These are phyloP conservation scores for Claviceps sp. DNA, from an alignment of 2,329 filamentous ascomycete genomes.

Conservation along the genomic window DNA sequence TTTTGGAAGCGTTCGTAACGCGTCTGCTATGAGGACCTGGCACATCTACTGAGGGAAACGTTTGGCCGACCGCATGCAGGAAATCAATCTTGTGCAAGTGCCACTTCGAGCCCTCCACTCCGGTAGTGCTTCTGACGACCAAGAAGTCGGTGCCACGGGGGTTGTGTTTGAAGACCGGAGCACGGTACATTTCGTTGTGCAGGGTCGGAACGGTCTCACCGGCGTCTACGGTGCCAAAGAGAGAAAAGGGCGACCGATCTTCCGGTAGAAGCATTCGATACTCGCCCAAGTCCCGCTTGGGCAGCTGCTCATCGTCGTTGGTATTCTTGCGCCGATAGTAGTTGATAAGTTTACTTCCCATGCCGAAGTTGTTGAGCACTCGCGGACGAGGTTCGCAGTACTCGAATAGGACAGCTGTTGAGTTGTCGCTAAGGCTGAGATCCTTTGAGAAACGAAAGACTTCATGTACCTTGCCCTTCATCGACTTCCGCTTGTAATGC, in stretches of 20 bases:
- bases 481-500: constrained; percentile 65
- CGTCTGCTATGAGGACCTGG: constrained; percentile 88
- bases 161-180: constrained; percentile 81
- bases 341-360: constrained; percentile 93
- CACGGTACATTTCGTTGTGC: constrained; percentile 90
- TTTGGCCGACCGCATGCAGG: constrained; percentile 80
- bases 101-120: constrained; percentile 63
- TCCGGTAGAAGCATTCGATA: constrained; percentile 78
- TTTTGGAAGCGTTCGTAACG: constrained; percentile 94
- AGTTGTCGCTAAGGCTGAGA: constrained; percentile 78
- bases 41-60: constrained; percentile 83
- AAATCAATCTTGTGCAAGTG: constrained; percentile 84
- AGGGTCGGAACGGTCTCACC: constrained; percentile 84
- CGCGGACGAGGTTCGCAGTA: constrained; percentile 91
- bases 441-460: constrained; percentile 72
- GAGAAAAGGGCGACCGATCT: constrained; percentile 89
- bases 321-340: constrained; percentile 78
- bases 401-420: constrained; percentile 75
- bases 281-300: constrained; percentile 78
- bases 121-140: constrained; percentile 69
- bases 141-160: constrained; percentile 73
- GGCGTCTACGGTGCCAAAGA: constrained; percentile 85
- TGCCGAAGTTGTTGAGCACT: constrained; percentile 90
- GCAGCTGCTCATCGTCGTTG: constrained; percentile 59
- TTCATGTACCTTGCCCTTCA: constrained; percentile 67